Evolutionary conservation across 768 basidiomycete genomes (phyloP).

Genomic region (Piloderma croceum): DNA sequence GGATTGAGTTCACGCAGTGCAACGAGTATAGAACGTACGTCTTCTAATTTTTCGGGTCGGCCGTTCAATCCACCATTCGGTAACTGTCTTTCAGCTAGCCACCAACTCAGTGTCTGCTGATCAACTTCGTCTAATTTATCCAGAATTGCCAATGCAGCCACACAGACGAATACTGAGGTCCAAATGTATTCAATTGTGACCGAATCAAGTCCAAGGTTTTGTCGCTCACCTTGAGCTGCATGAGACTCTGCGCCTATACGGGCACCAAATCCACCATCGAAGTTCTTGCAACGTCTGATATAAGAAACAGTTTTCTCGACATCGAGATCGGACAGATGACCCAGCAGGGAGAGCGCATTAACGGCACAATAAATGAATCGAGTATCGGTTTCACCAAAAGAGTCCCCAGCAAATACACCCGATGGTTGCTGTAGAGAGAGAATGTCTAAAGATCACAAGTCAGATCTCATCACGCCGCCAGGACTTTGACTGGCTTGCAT

Average conservation of each 20-base stretch:
- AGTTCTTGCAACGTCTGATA: slow-evolving; percentile 77
- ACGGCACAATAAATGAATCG: slow-evolving; percentile 90
- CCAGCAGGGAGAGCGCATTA: slow-evolving; percentile 75
- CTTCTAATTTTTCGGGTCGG: slow-evolving; percentile 95
- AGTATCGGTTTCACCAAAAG: slow-evolving; percentile 89
- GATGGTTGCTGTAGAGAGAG: slow-evolving; percentile 78
- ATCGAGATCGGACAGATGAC: slow-evolving; percentile 64
- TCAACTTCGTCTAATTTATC: slow-evolving; percentile 79
- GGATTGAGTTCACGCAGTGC: too few relatives aligned
- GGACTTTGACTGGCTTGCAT: not conserved
- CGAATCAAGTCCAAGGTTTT: not conserved
- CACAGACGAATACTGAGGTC: slow-evolving; percentile 86
- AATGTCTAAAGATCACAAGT: slow-evolving; percentile 54
- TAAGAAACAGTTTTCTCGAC: slow-evolving; percentile 64
- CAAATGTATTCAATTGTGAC: too few relatives aligned
- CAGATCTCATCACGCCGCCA: not conserved
- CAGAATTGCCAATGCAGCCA: slow-evolving; percentile 82
- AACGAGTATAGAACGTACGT: slow-evolving; percentile 51
- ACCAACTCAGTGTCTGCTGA: slow-evolving; percentile 77
- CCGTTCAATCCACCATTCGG: slow-evolving; percentile 94
- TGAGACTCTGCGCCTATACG: slow-evolving; percentile 87
- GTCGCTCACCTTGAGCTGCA: slow-evolving; percentile 70
- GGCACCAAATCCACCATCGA: slow-evolving; percentile 92
- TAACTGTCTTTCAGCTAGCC: slow-evolving; percentile 90
- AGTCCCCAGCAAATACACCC: slow-evolving; percentile 86